Evolutionary conservation across 768 basidiomycete species (phyloP).

Genomic region (Suillus tomentosus): DNA sequence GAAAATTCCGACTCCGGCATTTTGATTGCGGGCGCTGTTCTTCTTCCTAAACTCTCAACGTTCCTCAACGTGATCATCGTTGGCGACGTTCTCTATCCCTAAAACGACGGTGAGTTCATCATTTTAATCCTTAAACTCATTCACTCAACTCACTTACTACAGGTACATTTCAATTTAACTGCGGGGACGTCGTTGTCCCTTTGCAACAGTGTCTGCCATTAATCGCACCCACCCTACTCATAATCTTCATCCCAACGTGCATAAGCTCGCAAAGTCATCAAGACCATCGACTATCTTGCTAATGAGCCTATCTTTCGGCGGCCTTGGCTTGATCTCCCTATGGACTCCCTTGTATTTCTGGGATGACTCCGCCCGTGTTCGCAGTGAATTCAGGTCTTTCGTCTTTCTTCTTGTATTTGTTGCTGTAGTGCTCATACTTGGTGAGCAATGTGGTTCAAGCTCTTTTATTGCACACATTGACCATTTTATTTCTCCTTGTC

Average conservation of each 20-base stretch:
- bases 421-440: constrained; percentile 71
- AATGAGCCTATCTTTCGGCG: constrained; percentile 69
- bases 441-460: constrained; percentile 43
- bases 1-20: constrained; percentile 30
- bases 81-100: constrained; percentile 7
- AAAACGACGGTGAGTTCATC: constrained; percentile 6
- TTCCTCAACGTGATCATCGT: constrained; percentile 13
- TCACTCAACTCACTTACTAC: not conserved
- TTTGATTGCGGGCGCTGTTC: constrained; percentile 19
- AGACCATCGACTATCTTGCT: constrained; percentile 52
- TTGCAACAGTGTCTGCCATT: constrained; percentile 45
- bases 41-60: constrained; percentile 18
- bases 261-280: constrained; percentile 37
- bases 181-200: constrained; percentile 24
- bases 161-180: not conserved
- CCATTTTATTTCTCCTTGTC: not conserved
- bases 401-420: constrained; percentile 69
- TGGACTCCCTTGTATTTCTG: constrained; percentile 55
- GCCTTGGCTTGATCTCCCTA: constrained; percentile 60
- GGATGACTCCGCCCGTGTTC: constrained; percentile 50
- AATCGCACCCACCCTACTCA: constrained; percentile 27
- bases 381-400: constrained; percentile 69
- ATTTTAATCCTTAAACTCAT: not conserved
- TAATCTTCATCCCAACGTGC: constrained; percentile 36
- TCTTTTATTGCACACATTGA: not conserved